Percentiles rank a stretch among this genome's conserved stretches.
Evolutionary conservation across 176 grass and related monocot species (phyloP).

Genomic region (Bromus sterilis): DNA sequence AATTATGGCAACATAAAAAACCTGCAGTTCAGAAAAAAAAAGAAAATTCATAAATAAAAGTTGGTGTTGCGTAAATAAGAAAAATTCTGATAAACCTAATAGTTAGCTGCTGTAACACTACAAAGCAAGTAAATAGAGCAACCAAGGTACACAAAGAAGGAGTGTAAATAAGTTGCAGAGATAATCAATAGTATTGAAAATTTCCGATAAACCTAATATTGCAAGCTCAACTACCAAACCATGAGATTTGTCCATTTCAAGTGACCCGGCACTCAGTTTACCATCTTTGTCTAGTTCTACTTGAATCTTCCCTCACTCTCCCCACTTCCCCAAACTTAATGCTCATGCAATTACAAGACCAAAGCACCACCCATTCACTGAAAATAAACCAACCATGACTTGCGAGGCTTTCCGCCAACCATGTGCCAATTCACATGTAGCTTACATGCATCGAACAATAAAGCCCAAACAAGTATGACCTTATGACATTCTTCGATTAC

Average conservation of each 20-base stretch:
- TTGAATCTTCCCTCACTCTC: background rate
- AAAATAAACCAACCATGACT: background rate
- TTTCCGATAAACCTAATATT: too few relatives aligned
- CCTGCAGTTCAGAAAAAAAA: constrained; percentile 41
- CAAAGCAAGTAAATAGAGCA: background rate
- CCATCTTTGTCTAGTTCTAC: background rate
- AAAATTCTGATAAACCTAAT: background rate
- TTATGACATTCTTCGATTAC: background rate
- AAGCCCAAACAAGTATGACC: background rate
- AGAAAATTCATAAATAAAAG: background rate
- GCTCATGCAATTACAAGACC: background rate
- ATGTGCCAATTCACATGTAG: background rate
- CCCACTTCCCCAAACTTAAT: background rate
- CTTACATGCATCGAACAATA: background rate
- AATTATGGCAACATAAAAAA: constrained; percentile 84
- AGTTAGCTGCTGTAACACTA: background rate
- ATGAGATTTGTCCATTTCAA: background rate
- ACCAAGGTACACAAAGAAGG: background rate
- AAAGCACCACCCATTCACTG: background rate
- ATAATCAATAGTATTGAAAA: too few relatives aligned
- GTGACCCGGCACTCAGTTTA: background rate
- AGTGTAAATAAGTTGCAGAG: background rate
- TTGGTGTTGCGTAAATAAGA: background rate
- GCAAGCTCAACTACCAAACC: background rate
- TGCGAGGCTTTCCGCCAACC: background rate